phyloP scores from a whole-genome alignment of 1,284 basidiomycete species.

The Ganoderma leucocontextum region DNA sequence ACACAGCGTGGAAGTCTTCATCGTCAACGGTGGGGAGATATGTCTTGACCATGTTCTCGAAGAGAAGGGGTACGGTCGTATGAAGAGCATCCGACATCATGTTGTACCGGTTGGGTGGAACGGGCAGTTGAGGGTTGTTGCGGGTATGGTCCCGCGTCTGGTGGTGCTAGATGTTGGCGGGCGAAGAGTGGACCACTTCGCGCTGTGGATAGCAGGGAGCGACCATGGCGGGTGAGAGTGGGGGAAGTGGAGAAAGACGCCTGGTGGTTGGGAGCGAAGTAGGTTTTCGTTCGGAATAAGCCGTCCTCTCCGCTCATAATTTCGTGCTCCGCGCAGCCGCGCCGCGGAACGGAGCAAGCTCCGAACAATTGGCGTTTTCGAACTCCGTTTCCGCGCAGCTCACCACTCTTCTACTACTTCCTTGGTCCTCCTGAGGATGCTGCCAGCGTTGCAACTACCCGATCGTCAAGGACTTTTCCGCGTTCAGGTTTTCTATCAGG shows the following conservation, averaged over 20 bases:
- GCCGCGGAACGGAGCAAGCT: too few species aligned
- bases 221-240: not conserved
- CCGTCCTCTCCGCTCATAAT: too few species aligned
- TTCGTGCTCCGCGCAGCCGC: too few species aligned
- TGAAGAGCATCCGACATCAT: not conserved
- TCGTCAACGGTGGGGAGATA: not conserved
- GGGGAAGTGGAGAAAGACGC: not conserved
- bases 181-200: not conserved
- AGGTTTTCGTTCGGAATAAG: too few species aligned
- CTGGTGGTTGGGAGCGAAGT: not conserved
- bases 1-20: not conserved
- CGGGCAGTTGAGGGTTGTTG: not conserved
- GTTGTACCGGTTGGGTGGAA: not conserved
- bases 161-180: not conserved
- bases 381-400: too few species aligned
- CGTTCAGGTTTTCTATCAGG: not conserved
- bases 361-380: too few species aligned
- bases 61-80: not conserved
- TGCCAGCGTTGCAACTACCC: not conserved
- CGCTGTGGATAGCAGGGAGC: not conserved
- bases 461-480: not conserved
- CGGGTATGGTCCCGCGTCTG: not conserved
- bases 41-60: not conserved
- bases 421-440: not conserved
- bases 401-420: not conserved